Percentiles rank a stretch among this genome's conserved stretches.
phyloP scores from a whole-genome alignment of 179 eudicot species.

The Nepenthes alata region DNA sequence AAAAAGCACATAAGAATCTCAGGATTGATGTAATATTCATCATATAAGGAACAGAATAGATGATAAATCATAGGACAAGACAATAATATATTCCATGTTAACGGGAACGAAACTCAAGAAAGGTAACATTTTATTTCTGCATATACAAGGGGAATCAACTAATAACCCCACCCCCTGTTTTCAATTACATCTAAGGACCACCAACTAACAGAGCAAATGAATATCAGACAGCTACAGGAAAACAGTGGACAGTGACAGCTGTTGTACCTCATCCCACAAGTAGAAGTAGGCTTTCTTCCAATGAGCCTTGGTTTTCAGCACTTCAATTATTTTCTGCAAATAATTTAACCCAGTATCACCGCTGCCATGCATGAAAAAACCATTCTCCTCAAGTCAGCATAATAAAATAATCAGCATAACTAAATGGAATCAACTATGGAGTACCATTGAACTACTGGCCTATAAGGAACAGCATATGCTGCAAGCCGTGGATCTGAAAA shows the following conservation, averaged over 20 bases:
- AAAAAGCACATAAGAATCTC: neutral
- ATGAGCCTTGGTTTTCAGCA: constrained; percentile 60
- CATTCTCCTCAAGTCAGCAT: constrained; percentile 12
- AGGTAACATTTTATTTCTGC: too few relatives aligned
- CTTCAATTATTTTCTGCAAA: constrained; percentile 68
- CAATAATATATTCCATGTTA: too few relatives aligned
- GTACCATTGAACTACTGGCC: constrained; percentile 63
- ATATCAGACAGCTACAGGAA: neutral
- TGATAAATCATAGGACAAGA: too few relatives aligned
- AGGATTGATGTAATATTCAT: too few relatives aligned
- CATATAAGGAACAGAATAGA: too few relatives aligned
- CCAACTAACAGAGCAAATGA: too few relatives aligned
- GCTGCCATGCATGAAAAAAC: constrained; percentile 35
- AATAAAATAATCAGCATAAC: neutral
- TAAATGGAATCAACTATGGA: constrained; percentile 8
- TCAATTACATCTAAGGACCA: neutral
- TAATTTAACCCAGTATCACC: constrained; percentile 52
- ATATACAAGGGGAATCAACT: neutral
- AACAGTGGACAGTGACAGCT: neutral
- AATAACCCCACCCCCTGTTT: neutral
- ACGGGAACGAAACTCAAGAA: too few relatives aligned
- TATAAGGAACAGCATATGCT: constrained; percentile 93
- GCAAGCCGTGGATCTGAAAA: constrained; percentile 85
- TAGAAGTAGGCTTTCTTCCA: constrained; percentile 98
- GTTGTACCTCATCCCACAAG: constrained; percentile 92